Evolutionary conservation across 2,329 filamentous ascomycete genomes (phyloP).

Genomic region (Didymella glomerata): DNA sequence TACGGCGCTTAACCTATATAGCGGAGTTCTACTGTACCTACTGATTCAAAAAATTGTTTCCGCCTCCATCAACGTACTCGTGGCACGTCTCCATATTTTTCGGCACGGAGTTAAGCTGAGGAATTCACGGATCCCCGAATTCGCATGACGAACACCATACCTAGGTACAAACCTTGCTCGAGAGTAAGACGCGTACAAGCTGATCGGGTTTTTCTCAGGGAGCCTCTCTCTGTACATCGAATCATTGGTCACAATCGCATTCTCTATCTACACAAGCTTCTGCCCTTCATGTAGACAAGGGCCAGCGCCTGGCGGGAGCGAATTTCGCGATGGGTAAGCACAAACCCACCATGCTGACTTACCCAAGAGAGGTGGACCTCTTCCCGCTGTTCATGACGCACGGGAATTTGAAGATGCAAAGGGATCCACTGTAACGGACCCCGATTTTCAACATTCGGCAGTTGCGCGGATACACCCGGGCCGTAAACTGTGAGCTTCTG

Average conservation of each 20-base stretch:
- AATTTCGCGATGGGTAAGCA: neutral
- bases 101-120: slow-evolving; percentile 5
- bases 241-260: neutral
- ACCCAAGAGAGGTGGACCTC: neutral
- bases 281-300: neutral
- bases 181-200: neutral
- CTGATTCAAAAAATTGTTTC: neutral
- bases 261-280: neutral
- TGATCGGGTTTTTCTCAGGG: neutral
- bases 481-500: neutral
- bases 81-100: neutral
- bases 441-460: neutral
- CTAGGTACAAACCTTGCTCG: neutral
- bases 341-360: neutral
- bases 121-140: neutral
- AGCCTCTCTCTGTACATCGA: neutral
- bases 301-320: neutral
- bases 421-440: neutral
- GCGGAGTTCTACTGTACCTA: neutral
- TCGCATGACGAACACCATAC: neutral
- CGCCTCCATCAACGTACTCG: neutral
- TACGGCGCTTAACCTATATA: neutral
- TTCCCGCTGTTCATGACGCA: neutral
- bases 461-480: neutral
- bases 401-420: neutral